phyloP scores from a whole-genome alignment of 2,329 filamentous ascomycete species.

The Penicillium frequentans region DNA sequence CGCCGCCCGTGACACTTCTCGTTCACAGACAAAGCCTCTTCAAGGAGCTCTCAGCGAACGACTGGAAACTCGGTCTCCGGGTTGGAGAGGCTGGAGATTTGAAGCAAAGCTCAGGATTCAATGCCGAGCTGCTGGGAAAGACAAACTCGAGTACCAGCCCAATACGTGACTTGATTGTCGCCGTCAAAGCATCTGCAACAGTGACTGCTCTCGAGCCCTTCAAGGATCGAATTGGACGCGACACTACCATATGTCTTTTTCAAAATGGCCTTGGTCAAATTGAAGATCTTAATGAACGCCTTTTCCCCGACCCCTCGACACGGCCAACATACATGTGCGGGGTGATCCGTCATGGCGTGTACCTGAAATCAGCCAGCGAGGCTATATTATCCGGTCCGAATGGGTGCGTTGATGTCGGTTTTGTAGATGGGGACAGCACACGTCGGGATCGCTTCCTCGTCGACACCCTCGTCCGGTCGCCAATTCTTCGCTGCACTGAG shows the following conservation, averaged over 20 bases:
- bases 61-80: constrained; percentile 14
- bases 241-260: constrained; percentile 16
- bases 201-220: constrained; percentile 15
- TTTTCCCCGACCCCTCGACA: constrained; percentile 7
- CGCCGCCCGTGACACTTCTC: constrained; percentile 20
- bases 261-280: constrained; percentile 20
- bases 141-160: constrained; percentile 1
- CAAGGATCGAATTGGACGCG: constrained; percentile 13
- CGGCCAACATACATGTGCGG: constrained; percentile 17
- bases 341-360: constrained; percentile 17
- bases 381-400: constrained; percentile 13
- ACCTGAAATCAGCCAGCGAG: constrained; percentile 12
- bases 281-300: constrained; percentile 11
- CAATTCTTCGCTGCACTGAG: constrained; percentile 11
- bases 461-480: constrained; percentile 8
- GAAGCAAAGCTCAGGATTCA: constrained; percentile 7
- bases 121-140: constrained; percentile 4
- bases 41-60: constrained; percentile 11
- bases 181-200: constrained; percentile 18
- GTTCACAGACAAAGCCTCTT: constrained; percentile 19
- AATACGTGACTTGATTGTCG: constrained; percentile 17
- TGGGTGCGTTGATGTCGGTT: constrained; percentile 13
- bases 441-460: constrained; percentile 2
- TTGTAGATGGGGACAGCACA: not conserved
- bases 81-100: constrained; percentile 9